Base-by-base conservation (phyloP, 768 basidiomycete species). In the Mycena filopes region DNA sequence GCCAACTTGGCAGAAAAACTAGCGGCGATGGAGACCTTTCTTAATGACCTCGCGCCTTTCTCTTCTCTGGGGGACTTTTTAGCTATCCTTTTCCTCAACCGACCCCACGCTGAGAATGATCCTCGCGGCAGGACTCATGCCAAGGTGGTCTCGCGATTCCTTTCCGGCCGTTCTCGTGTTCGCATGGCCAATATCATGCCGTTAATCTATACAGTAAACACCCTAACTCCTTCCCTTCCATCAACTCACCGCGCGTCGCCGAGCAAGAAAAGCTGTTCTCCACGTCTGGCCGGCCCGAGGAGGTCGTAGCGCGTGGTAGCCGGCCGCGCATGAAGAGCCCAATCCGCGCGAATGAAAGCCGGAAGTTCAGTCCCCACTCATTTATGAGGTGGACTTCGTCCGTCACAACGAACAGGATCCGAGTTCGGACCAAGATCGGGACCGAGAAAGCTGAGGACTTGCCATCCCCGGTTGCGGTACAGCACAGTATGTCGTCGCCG, bases 131-230 rank as follows among this genome's bases (percentile, higher is more conserved):
- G 3, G 10, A 46, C 55, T 4, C 55, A 57, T 23, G 21, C 33
- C 0, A 13, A 46, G 2, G 9, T 6, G 7, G 55, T 57, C 3
- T 43, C 31, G 2, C 43, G 23, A 47, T 57, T 57, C 10, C 55
- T 57, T 2, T 33, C 25, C 1, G 45, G 55, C 1, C 2, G 9
- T 2, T 36, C n/a, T 1, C 10, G 12, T 8, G 47, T 47, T 18
- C 43, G 41, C 20, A 57, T 57, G 45, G 7, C 55, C 28, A 23
- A 57, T 23, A 38, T 57, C 11, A n/a, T 57, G 1, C 55, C 55
- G 2, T 28, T 57, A 1, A 46, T 57, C 3, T 57, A 46, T 33
- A 13, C n/a, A n/a, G n/a, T n/a, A n/a, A 47, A 1, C 55, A 57
- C 13, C 26, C 41, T 23, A 47, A 20, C 8, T 11, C 3, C 1